Conservation (phyloP, 73 alveolate genomes). For the Halteria grandinella region DNA sequence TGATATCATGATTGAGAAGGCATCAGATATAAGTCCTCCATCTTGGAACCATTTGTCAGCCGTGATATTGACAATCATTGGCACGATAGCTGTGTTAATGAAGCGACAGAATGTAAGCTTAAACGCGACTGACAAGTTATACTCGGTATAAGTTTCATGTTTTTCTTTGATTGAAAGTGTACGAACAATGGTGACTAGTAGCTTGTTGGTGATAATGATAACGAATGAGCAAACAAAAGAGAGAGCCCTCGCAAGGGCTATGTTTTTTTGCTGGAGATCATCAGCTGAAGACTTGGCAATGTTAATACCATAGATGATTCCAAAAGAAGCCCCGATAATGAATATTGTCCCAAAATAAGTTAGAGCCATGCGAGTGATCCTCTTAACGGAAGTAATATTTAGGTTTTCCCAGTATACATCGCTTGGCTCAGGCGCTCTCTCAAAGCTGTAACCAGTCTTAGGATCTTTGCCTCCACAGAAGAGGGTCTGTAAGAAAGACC, state of each 20-base stretch:
- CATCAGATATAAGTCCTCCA: constrained; percentile 63
- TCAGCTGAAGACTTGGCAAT: constrained; percentile 40
- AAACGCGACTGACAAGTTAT: constrained; percentile 71
- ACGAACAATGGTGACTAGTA: constrained; percentile 55
- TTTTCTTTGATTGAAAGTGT: constrained; percentile 56
- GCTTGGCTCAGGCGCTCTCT: constrained; percentile 86
- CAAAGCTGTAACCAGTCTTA: background rate
- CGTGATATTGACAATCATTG: constrained; percentile 52
- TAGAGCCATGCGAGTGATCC: constrained; percentile 32
- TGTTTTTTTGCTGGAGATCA: constrained; percentile 1
- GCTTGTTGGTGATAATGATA: constrained; percentile 55
- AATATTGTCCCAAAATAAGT: constrained; percentile 52
- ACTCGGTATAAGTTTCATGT: constrained; percentile 74
- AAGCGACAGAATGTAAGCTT: constrained; percentile 71
- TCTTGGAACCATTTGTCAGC: constrained; percentile 52
- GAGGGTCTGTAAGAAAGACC: no score
- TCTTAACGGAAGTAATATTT: constrained; percentile 31
- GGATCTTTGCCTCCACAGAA: no score
- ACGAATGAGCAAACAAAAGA: constrained; percentile 63
- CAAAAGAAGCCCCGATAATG: constrained; percentile 60
- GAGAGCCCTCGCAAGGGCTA: no score
- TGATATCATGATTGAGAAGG: constrained; percentile 45
- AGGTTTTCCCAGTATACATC: constrained; percentile 86
- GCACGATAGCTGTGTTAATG: constrained; percentile 75
- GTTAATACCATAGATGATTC: constrained; percentile 61